phyloP scores from a whole-genome alignment of 2,329 filamentous ascomycete species.

The Paracorniculantispora psalliotae region DNA sequence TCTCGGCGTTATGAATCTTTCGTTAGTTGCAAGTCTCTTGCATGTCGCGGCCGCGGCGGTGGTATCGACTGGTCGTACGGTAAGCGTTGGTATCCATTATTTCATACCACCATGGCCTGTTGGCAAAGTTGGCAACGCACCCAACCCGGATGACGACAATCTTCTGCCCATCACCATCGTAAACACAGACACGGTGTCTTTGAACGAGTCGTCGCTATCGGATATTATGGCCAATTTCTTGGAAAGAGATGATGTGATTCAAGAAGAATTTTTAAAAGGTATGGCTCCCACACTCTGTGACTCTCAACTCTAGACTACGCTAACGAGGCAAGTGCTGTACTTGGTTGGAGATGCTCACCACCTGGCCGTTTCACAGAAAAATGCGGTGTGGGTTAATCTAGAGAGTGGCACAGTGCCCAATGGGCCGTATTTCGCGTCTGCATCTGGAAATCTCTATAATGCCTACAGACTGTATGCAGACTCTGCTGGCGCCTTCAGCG shows the following conservation, averaged over 20 bases:
- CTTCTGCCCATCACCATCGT: conserved; percentile 5
- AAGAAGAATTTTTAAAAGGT: conserved; percentile 15
- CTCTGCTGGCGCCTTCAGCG: conserved; percentile 18
- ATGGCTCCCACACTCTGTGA: no score
- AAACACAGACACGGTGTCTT: neutral
- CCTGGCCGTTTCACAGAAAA: neutral
- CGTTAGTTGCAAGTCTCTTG: neutral
- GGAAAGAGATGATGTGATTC: conserved; percentile 14
- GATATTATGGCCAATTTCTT: neutral
- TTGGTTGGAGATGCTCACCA: neutral
- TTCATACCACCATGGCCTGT: conserved; percentile 15
- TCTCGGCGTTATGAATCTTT: neutral
- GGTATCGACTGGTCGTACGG: conserved; percentile 13
- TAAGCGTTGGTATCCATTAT: conserved; percentile 13
- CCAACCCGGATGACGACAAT: neutral
- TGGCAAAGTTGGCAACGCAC: neutral
- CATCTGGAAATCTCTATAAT: conserved; percentile 13
- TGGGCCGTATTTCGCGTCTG: conserved; percentile 19
- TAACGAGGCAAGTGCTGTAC: neutral
- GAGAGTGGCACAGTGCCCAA: neutral
- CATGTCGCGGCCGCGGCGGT: neutral
- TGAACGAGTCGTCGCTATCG: neutral
- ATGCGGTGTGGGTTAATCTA: neutral
- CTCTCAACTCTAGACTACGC: neutral
- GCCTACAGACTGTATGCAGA: conserved; percentile 23